These are phyloP conservation scores for Pythium inflatum DNA, from an alignment of 352 stramenopile genomes.

Conservation along the genomic window DNA sequence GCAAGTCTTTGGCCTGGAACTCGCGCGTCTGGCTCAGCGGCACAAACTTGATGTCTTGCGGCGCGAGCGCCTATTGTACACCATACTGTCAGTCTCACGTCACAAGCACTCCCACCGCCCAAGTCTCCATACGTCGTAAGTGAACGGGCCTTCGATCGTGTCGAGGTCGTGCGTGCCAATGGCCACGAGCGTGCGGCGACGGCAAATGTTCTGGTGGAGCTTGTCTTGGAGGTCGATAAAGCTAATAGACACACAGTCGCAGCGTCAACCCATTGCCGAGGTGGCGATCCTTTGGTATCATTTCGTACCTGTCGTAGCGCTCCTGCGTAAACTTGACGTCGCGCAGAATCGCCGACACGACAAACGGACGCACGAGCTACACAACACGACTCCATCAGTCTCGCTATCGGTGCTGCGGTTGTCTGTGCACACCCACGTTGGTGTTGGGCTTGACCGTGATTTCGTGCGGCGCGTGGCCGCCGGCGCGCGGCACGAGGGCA, in stretches of 20 bases:
- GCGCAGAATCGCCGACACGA: constrained; percentile 97
- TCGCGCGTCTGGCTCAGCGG: constrained; percentile 91
- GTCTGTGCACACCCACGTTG: constrained; percentile 45
- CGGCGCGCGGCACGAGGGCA: constrained; percentile 59
- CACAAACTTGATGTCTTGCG: constrained; percentile 96
- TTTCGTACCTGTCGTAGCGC: constrained; percentile 90
- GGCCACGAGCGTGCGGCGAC: constrained; percentile 98
- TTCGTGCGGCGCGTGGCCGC: constrained; percentile 63
- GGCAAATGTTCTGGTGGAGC: constrained; percentile 99
- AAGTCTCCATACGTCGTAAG: constrained; percentile 69
- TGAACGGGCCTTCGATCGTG: constrained; percentile 94
- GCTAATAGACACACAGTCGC: constrained; percentile 53
- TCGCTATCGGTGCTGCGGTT: not conserved
- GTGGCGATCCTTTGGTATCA: too few species aligned
- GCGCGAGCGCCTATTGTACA: constrained; percentile 78
- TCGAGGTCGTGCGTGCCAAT: constrained; percentile 99
- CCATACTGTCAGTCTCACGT: not conserved
- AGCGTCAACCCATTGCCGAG: not conserved
- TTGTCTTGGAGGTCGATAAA: constrained; percentile 99
- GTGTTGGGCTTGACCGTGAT: constrained; percentile 89
- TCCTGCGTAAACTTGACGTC: constrained; percentile 96
- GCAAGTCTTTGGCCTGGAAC: constrained; percentile 94
- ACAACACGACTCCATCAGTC: not conserved
- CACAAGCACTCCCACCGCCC: not conserved
- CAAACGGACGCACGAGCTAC: constrained; percentile 94